A percentile compares a stretch with the other conserved stretches of the same genome.
Conservation (phyloP, 768 basidiomycete species). For the Pisolithus microcarpus region DNA sequence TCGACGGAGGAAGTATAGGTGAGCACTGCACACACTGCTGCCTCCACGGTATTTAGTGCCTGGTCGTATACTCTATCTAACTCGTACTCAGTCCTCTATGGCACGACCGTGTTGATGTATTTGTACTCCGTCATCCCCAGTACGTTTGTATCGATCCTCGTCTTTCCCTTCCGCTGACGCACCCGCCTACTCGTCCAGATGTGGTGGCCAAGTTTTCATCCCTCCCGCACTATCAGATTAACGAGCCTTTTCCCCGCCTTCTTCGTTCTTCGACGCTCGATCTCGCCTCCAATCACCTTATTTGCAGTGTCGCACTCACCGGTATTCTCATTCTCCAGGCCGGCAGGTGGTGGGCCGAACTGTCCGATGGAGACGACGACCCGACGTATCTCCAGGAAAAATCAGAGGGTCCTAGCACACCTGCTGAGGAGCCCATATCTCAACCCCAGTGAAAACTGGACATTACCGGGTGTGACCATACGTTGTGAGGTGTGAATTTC, state of each 20-base stretch:
- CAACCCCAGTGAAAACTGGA: no score
- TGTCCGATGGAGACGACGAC: constrained; percentile 54
- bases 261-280: constrained; percentile 64
- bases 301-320: constrained; percentile 82
- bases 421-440: constrained; percentile 2
- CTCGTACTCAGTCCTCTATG: constrained; percentile 58
- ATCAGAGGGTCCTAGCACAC: constrained; percentile 11
- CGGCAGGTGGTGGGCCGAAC: constrained; percentile 80
- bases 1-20: constrained; percentile 88
- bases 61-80: neutral
- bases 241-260: constrained; percentile 54
- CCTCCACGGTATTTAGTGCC: neutral
- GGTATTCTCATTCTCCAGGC: constrained; percentile 83
- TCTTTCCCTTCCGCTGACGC: neutral
- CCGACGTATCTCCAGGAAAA: constrained; percentile 26
- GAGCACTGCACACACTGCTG: constrained; percentile 22
- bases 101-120: constrained; percentile 65
- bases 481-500: no score
- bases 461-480: no score
- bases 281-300: constrained; percentile 76
- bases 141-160: constrained; percentile 31
- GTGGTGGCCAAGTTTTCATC: constrained; percentile 52
- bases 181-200: constrained; percentile 31
- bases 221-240: constrained; percentile 45
- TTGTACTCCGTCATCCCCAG: constrained; percentile 73